Conservation (phyloP, 2,329 filamentous ascomycete species). For the Ophiostoma fasciatum region DNA sequence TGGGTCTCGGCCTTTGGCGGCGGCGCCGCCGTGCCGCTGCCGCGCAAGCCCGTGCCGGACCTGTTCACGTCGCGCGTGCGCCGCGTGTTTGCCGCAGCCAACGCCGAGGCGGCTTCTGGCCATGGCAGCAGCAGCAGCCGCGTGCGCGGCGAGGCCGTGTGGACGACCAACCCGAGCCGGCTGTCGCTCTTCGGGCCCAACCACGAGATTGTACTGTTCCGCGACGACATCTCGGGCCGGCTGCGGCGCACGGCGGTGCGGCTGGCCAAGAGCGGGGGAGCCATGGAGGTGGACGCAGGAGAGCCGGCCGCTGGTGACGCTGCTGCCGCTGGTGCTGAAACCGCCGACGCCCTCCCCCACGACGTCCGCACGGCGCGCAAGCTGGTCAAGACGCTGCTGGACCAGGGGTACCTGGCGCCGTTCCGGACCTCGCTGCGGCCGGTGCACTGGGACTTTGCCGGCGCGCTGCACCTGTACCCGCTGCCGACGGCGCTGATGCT, state of each 20-base stretch:
- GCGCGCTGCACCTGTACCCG: slow-evolving; percentile 69
- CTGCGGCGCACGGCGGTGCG: slow-evolving; percentile 63
- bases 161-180: slow-evolving; percentile 77
- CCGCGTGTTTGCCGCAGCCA: slow-evolving; percentile 64
- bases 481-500: slow-evolving; percentile 73
- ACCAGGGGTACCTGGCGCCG: slow-evolving; percentile 78
- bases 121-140: background rate
- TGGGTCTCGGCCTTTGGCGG: slow-evolving; percentile 80
- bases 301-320: no score
- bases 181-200: slow-evolving; percentile 74
- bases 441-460: slow-evolving; percentile 77
- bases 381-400: slow-evolving; percentile 79
- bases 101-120: slow-evolving; percentile 44
- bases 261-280: slow-evolving; percentile 24
- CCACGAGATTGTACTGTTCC: slow-evolving; percentile 74
- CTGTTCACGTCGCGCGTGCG: slow-evolving; percentile 81
- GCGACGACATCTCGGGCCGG: slow-evolving; percentile 73
- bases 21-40: slow-evolving; percentile 56
- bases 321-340: no score
- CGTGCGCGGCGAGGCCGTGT: slow-evolving; percentile 55
- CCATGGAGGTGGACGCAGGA: slow-evolving; percentile 6
- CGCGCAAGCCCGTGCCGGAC: slow-evolving; percentile 61
- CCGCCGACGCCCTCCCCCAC: slow-evolving; percentile 21
- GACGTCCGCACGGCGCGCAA: slow-evolving; percentile 51
- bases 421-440: slow-evolving; percentile 71